phyloP scores from a whole-genome alignment of 148 eudicot species.

The Camellia sinensis region DNA sequence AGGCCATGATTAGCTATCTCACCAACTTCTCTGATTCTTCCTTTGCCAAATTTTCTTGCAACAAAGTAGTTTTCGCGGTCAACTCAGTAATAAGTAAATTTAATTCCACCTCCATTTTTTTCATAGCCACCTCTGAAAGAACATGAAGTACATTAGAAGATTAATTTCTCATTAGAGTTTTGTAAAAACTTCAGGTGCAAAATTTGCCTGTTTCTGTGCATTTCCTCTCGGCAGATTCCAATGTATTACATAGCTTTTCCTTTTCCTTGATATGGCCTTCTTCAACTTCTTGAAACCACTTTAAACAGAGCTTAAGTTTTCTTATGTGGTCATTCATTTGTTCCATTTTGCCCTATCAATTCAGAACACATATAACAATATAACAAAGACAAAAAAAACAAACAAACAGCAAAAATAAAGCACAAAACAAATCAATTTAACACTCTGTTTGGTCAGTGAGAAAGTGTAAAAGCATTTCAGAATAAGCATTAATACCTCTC shows the following conservation, averaged over 20 bases:
- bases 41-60: constrained; percentile 42
- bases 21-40: constrained; percentile 63
- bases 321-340: constrained; percentile 49
- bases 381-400: not conserved
- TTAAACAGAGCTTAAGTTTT: constrained; percentile 52
- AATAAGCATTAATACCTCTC: not conserved
- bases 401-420: not conserved
- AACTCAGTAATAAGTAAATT: constrained; percentile 34
- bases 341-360: constrained; percentile 55
- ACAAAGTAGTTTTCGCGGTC: constrained; percentile 29
- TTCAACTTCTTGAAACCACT: constrained; percentile 68
- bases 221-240: constrained; percentile 45
- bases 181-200: not conserved
- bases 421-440: not conserved
- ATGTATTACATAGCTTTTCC: constrained; percentile 36
- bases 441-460: not conserved
- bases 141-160: not conserved
- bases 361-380: not conserved
- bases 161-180: not conserved
- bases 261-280: constrained; percentile 40
- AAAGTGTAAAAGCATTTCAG: not conserved
- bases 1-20: constrained; percentile 11
- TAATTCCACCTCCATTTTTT: constrained; percentile 55
- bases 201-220: constrained; percentile 44
- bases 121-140: constrained; percentile 39